Conservation (phyloP, 129 eudicot genomes). For the Tagetes patula region DNA sequence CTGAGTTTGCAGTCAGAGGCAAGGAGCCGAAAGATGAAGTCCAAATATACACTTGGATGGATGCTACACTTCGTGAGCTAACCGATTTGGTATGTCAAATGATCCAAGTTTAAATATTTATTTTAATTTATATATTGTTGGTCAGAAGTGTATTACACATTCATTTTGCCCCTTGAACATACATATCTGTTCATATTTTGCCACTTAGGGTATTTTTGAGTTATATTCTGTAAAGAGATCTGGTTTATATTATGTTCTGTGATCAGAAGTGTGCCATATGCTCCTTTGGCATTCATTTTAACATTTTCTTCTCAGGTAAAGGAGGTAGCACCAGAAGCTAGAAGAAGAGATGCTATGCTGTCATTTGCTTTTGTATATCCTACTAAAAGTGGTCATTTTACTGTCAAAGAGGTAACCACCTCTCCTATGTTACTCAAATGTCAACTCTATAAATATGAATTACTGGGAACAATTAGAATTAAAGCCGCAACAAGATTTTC, state of each 20-base stretch:
- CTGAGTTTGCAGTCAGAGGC: constrained; percentile 82
- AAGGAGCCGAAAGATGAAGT: constrained; percentile 96
- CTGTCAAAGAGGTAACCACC: constrained; percentile 64
- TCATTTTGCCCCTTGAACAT: background rate
- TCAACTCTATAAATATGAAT: background rate
- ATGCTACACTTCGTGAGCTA: constrained; percentile 92
- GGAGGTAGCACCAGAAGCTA: constrained; percentile 94
- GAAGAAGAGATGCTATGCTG: constrained; percentile 73
- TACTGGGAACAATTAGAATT: background rate
- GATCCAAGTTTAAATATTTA: constrained; percentile 4
- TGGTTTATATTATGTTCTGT: background rate
- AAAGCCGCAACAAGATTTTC: background rate
- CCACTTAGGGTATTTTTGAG: background rate
- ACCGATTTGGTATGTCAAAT: constrained; percentile 76
- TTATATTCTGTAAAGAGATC: background rate
- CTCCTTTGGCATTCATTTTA: background rate
- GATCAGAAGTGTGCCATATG: background rate
- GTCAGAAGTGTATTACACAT: too few relatives aligned
- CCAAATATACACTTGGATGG: constrained; percentile 97
- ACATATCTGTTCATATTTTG: background rate
- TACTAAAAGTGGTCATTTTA: constrained; percentile 63
- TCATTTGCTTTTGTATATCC: constrained; percentile 94
- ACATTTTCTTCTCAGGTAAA: constrained; percentile 55
- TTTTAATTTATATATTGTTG: background rate
- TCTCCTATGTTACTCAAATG: background rate